A percentile compares a stretch with the other conserved stretches of the same genome.
Evolutionary conservation across 2,329 filamentous ascomycete species (phyloP).

Genomic region (Aspergillus floridensis): DNA sequence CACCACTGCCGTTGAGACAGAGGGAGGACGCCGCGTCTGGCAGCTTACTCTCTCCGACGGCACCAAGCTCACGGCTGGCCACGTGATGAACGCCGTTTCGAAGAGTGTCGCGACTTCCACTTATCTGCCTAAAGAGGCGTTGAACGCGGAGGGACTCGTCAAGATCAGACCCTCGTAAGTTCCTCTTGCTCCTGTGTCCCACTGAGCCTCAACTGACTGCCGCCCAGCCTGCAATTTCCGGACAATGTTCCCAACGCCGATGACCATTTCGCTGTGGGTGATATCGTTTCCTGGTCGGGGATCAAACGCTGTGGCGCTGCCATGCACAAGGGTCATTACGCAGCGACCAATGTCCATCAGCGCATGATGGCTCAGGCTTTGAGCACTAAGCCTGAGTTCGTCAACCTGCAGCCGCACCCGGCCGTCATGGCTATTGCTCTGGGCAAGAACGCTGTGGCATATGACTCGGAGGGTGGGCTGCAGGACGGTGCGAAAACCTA

Average conservation of each 20-base stretch:
- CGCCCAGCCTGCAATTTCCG: slow-evolving; percentile 54
- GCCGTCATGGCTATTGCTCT: slow-evolving; percentile 70
- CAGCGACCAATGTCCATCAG: slow-evolving; percentile 66
- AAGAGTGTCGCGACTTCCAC: slow-evolving; percentile 60
- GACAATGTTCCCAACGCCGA: slow-evolving; percentile 55
- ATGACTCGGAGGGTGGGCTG: slow-evolving; percentile 57
- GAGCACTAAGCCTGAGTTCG: slow-evolving; percentile 46
- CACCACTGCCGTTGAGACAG: slow-evolving; percentile 20
- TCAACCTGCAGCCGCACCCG: slow-evolving; percentile 54
- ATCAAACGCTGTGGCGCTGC: slow-evolving; percentile 77
- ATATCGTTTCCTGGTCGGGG: slow-evolving; percentile 68
- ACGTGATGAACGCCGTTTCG: slow-evolving; percentile 69
- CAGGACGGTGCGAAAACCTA: slow-evolving; percentile 14
- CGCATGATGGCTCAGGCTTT: slow-evolving; percentile 50
- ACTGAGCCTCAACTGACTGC: background rate
- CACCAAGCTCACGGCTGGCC: slow-evolving; percentile 57
- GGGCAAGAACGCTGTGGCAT: slow-evolving; percentile 67
- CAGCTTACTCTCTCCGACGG: slow-evolving; percentile 61
- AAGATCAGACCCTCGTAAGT: slow-evolving; percentile 54
- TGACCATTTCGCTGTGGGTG: slow-evolving; percentile 67
- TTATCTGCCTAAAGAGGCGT: slow-evolving; percentile 58
- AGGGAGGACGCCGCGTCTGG: slow-evolving; percentile 19
- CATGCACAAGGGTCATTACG: slow-evolving; percentile 69
- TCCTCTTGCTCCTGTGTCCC: background rate
- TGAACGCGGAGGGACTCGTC: slow-evolving; percentile 66